A percentile compares a stretch with the other conserved stretches of the same genome.
Conservation (phyloP, 768 basidiomycete species). For the Trametes gibbosa region DNA sequence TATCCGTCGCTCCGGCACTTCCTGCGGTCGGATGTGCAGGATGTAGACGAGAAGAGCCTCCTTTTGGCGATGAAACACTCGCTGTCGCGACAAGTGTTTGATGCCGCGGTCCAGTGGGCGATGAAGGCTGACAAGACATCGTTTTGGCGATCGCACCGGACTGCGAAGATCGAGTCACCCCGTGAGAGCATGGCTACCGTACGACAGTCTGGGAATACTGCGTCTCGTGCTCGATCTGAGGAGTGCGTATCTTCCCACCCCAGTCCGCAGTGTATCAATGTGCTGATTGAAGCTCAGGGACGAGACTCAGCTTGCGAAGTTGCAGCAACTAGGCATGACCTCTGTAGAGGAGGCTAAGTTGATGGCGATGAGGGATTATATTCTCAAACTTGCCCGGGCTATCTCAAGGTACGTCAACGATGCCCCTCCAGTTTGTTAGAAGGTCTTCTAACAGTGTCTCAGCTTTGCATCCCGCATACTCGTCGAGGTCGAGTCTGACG, state of each 20-base stretch:
- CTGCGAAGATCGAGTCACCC: slow-evolving; percentile 61
- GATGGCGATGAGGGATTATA: slow-evolving; percentile 84
- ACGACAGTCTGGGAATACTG: slow-evolving; percentile 47
- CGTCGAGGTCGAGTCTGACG: slow-evolving; percentile 60
- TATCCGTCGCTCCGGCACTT: slow-evolving; percentile 90
- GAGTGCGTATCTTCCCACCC: slow-evolving; percentile 54
- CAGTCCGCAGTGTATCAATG: background rate
- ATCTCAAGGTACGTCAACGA: slow-evolving; percentile 60
- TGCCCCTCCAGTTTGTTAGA: background rate
- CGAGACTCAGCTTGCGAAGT: slow-evolving; percentile 66
- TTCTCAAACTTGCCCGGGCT: slow-evolving; percentile 77
- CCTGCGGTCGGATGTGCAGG: slow-evolving; percentile 76
- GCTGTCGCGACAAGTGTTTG: slow-evolving; percentile 72
- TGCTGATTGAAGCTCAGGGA: slow-evolving; percentile 50
- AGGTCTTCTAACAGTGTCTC: slow-evolving; percentile 5
- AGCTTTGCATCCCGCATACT: slow-evolving; percentile 70
- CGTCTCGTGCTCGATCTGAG: slow-evolving; percentile 60
- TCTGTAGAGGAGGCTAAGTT: slow-evolving; percentile 80
- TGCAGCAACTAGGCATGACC: slow-evolving; percentile 89
- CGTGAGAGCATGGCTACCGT: slow-evolving; percentile 69
- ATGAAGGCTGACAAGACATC: slow-evolving; percentile 75
- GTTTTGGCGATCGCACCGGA: slow-evolving; percentile 70
- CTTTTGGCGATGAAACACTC: slow-evolving; percentile 74
- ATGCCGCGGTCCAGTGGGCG: slow-evolving; percentile 86
- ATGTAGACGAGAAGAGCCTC: slow-evolving; percentile 72